A percentile compares a stretch with the other conserved stretches of the same genome.
phyloP scores from a whole-genome alignment of 345 rosid genomes.

The Geranium brycei region DNA sequence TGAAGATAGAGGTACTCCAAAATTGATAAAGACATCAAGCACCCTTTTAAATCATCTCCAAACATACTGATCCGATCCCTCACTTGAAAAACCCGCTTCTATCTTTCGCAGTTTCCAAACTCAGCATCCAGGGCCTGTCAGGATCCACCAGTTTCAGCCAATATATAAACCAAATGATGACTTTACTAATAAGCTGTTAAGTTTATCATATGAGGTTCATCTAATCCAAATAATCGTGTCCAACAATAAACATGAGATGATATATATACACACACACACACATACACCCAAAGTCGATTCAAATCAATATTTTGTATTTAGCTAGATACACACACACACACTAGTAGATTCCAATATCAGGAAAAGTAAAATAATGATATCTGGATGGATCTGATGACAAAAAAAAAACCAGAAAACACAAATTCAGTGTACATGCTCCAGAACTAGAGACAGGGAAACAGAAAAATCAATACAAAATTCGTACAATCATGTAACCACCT shows the following conservation, averaged over 20 bases:
- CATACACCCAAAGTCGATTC: background rate
- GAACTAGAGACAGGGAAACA: background rate
- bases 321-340: background rate
- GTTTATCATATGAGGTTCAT: background rate
- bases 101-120: conserved; percentile 12
- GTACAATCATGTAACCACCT: background rate
- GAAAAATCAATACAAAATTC: background rate
- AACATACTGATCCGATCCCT: conserved; percentile 23
- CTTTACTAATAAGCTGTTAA: background rate
- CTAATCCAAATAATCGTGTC: background rate
- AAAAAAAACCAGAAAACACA: background rate
- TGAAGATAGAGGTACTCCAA: conserved; percentile 9
- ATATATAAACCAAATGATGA: background rate
- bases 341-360: too few relatives aligned
- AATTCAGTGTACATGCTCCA: background rate
- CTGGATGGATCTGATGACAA: background rate
- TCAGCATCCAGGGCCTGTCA: conserved; percentile 28
- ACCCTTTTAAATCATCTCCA: conserved; percentile 13
- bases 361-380: background rate
- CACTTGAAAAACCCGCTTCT: conserved; percentile 8
- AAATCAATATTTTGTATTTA: background rate
- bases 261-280: background rate
- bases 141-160: conserved; percentile 1
- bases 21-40: conserved; percentile 9
- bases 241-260: background rate